phyloP scores from a whole-genome alignment of 2,329 filamentous ascomycete species.

The Chaetoscypha palmicola region DNA sequence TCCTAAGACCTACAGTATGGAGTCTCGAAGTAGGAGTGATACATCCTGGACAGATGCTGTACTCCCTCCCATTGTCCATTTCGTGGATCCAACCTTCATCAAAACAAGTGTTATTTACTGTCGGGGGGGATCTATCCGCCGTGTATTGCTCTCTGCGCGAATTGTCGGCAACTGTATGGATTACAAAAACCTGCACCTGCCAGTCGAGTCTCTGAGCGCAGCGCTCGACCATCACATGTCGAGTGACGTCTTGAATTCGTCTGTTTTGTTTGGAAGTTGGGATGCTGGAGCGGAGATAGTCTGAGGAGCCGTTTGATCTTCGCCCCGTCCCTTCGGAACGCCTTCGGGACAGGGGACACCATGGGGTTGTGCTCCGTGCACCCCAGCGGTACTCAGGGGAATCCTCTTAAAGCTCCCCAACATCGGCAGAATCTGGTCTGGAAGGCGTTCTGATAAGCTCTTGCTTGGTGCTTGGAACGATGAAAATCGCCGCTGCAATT shows the following conservation, averaged over 20 bases:
- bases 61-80: no score
- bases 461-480: no score
- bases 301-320: constrained; percentile 13
- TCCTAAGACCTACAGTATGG: no score
- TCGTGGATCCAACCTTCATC: no score
- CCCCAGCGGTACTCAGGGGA: background rate
- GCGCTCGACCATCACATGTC: background rate
- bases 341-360: background rate
- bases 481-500: no score
- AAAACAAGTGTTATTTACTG: no score
- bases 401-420: background rate
- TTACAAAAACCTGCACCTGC: no score
- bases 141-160: no score
- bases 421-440: background rate
- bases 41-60: no score
- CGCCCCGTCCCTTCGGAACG: background rate
- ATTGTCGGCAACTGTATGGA: no score
- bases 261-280: background rate
- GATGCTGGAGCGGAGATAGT: background rate
- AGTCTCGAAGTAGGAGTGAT: no score
- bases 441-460: background rate
- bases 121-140: no score
- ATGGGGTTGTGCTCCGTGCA: background rate
- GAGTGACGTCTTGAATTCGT: background rate
- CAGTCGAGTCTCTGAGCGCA: background rate